Base-by-base conservation (phyloP, 2,329 filamentous ascomycete species). In the Sporothrix pallida region DNA sequence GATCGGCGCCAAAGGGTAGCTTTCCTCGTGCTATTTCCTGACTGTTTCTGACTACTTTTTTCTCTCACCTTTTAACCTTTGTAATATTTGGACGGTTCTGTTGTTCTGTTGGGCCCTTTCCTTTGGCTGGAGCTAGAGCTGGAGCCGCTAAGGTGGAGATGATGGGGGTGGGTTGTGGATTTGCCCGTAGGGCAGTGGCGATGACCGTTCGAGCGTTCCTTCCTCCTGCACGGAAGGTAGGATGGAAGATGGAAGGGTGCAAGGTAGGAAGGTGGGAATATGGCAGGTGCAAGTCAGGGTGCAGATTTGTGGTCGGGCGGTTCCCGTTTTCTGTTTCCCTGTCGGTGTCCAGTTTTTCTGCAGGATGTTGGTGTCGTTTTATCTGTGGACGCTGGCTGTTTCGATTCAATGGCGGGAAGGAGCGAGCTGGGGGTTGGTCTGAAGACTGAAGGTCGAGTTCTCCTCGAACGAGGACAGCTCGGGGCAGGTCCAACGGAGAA, bases 1-100 rank as follows among this genome's bases (percentile, higher is more conserved):
- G 71, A 67, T 58, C 48, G 31, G 60, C 48, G 58, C 42, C 46
- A 62, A 52, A 65, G 31, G 20, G 17, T 72, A 67, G 70, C 70
- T 52, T 69, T 42, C n/a, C 17, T 23, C 20, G 13, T 12, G 52
- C 52, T 56, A 12, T 56, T 3, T 23, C 23, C 7, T 23, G 50
- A 37, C 4, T 17, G 10, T 8, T 20, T 46, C 2, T 63, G 10
- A 6, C 58, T 2, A 26, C 3, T n/a, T 54, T 2, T 56, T 15
- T 50, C 23, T 46, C 37, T 44, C 37, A 44, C 60, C 60, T 23
- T 63, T 20, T 60, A 7, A 37, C 31, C 31, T 37, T 5, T 37
- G 31, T 37, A 37, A 5, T 26, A 31, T 58, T n/a, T 26, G 23
- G 23, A 26, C 23, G 23, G 23, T 26, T n/a, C 50, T 17, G 50